Percentiles rank a stretch among this genome's conserved stretches.
phyloP scores from a whole-genome alignment of 2,329 filamentous ascomycete species.

The Cladorrhinum sp. region DNA sequence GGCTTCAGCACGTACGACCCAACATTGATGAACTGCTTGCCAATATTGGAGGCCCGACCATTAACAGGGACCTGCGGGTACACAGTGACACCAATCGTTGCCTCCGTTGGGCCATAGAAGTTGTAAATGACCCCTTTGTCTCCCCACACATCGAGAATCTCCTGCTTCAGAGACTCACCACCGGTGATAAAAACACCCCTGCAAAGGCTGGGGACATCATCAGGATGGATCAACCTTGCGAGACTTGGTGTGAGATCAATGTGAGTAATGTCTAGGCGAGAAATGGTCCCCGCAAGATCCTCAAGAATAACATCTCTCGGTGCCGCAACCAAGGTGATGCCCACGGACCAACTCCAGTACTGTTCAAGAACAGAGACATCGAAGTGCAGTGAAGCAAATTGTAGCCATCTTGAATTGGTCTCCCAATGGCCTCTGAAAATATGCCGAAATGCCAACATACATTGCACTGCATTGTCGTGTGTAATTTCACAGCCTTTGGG shows the following conservation, averaged over 20 bases:
- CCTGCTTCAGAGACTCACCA: constrained; percentile 82
- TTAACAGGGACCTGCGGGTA: constrained; percentile 74
- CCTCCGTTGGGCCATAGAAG: constrained; percentile 87
- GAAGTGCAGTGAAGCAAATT: constrained; percentile 93
- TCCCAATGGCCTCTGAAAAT: constrained; percentile 77
- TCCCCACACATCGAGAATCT: constrained; percentile 86
- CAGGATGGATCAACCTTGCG: constrained; percentile 72
- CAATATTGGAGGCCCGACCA: constrained; percentile 84
- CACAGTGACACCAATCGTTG: constrained; percentile 90
- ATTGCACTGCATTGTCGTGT: constrained; percentile 84
- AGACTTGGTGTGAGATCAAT: constrained; percentile 89
- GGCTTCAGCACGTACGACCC: constrained; percentile 75
- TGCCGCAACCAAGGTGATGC: constrained; percentile 78
- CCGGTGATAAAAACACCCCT: constrained; percentile 90
- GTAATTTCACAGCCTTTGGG: constrained; percentile 88
- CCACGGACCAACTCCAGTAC: constrained; percentile 93
- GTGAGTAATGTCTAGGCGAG: constrained; percentile 73
- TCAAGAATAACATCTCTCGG: constrained; percentile 82
- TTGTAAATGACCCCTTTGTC: constrained; percentile 80
- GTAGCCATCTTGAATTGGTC: constrained; percentile 72
- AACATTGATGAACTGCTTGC: constrained; percentile 81
- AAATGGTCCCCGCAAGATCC: constrained; percentile 72
- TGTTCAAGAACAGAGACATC: constrained; percentile 92
- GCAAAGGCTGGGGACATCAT: constrained; percentile 76
- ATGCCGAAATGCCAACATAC: constrained; percentile 79